Percentiles rank a stretch among this genome's conserved stretches.
These are phyloP conservation scores for Lachancea fermentati DNA, from an alignment of 805 yeast genomes.

Conservation along the genomic window DNA sequence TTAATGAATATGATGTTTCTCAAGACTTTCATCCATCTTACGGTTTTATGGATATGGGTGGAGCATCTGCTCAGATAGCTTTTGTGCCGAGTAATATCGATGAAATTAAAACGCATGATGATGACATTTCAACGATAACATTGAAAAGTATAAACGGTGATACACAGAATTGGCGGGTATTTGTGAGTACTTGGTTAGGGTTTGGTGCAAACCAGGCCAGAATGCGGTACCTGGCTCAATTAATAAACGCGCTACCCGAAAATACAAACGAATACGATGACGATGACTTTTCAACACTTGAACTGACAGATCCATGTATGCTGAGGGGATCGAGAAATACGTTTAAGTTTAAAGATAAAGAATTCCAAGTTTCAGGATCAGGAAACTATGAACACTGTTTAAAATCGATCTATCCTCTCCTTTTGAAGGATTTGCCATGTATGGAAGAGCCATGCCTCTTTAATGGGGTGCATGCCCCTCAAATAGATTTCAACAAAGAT, in stretches of 20 bases:
- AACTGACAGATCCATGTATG: constrained; percentile 69
- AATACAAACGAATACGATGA: constrained; percentile 43
- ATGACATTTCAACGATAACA: constrained; percentile 64
- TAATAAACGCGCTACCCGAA: constrained; percentile 47
- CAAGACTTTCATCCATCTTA: constrained; percentile 47
- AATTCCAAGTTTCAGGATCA: constrained; percentile 57
- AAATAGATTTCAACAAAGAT: constrained; percentile 69
- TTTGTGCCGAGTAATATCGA: constrained; percentile 68
- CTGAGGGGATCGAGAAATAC: constrained; percentile 54
- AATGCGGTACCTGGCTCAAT: constrained; percentile 55
- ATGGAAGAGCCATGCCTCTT: constrained; percentile 84
- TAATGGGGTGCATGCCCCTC: constrained; percentile 93
- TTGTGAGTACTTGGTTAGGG: constrained; percentile 95
- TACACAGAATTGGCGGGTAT: constrained; percentile 72
- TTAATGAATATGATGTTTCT: constrained; percentile 42
- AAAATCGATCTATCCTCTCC: constrained; percentile 64
- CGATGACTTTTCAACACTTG: constrained; percentile 35
- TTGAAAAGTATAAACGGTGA: constrained; percentile 68
- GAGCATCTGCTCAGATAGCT: constrained; percentile 95
- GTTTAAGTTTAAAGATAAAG: constrained; percentile 40
- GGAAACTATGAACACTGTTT: constrained; percentile 78
- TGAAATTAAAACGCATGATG: constrained; percentile 60
- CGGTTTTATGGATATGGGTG: constrained; percentile 99
- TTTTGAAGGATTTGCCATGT: constrained; percentile 78
- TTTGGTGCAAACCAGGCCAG: constrained; percentile 97